phyloP scores from a whole-genome alignment of 2,329 filamentous ascomycete genomes.

The Aspergillus latus region DNA sequence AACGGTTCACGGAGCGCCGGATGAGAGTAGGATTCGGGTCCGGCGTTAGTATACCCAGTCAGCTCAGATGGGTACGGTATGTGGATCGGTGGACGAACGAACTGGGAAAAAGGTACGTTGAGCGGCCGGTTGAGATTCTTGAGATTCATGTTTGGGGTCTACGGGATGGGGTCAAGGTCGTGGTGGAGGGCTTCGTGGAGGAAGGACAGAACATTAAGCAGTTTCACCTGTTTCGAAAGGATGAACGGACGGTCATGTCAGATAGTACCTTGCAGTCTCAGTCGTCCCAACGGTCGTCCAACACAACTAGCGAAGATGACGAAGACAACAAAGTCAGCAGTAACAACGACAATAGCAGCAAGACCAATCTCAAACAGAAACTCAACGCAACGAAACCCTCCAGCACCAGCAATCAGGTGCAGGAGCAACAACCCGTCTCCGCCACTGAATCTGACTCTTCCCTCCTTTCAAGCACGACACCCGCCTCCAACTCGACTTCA shows the following conservation, averaged over 20 bases:
- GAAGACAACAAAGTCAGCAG: neutral
- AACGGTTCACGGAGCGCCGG: conserved; percentile 73
- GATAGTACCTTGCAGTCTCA: conserved; percentile 19
- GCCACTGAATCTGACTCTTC: conserved; percentile 12
- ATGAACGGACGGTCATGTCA: conserved; percentile 62
- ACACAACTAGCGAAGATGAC: conserved; percentile 7
- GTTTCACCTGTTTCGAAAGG: conserved; percentile 73
- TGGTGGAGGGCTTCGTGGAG: conserved; percentile 81
- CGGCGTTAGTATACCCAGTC: conserved; percentile 90
- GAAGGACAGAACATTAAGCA: conserved; percentile 82
- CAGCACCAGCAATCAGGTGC: neutral
- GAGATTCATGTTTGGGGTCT: conserved; percentile 91
- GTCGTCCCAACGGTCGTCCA: neutral
- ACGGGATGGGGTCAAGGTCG: conserved; percentile 81
- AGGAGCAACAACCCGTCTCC: neutral
- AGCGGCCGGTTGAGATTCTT: conserved; percentile 77
- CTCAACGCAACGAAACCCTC: neutral
- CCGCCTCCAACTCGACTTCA: conserved; percentile 8
- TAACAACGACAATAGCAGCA: conserved; percentile 7
- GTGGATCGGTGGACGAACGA: conserved; percentile 80
- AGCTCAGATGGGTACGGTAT: conserved; percentile 83
- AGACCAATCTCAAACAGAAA: neutral
- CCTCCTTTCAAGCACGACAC: conserved; percentile 6
- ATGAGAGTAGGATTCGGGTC: conserved; percentile 88
- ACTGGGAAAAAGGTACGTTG: conserved; percentile 72